phyloP scores from a whole-genome alignment of 805 yeast species.

The Candida suzukii region DNA sequence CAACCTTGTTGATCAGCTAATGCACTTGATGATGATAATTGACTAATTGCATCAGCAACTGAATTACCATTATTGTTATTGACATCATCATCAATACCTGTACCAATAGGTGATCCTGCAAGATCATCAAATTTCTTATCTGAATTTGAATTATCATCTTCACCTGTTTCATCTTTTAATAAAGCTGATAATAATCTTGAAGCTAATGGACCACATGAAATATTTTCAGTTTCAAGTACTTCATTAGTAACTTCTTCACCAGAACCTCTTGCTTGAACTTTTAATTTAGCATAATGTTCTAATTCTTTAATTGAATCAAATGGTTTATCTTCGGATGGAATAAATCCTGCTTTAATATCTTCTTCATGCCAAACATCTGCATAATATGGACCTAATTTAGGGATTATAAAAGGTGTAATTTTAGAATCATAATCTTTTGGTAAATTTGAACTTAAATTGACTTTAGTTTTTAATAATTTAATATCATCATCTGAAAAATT shows the following conservation, averaged over 20 bases:
- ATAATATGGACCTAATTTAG: constrained; percentile 79
- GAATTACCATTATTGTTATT: constrained; percentile 9
- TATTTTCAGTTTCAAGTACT: constrained; percentile 58
- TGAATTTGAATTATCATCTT: constrained; percentile 11
- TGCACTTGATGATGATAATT: constrained; percentile 15
- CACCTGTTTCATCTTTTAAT: constrained; percentile 34
- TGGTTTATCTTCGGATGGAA: not conserved
- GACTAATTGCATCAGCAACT: constrained; percentile 6
- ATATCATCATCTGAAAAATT: constrained; percentile 76
- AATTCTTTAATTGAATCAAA: constrained; percentile 13
- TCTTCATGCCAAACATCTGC: constrained; percentile 84
- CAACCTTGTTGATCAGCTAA: constrained; percentile 38
- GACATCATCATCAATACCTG: constrained; percentile 4
- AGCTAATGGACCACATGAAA: constrained; percentile 89
- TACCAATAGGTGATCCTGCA: constrained; percentile 13
- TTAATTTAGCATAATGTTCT: constrained; percentile 14
- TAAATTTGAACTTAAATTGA: constrained; percentile 44
- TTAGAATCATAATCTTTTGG: constrained; percentile 54
- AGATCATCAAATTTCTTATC: constrained; percentile 15
- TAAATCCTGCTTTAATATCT: constrained; percentile 36
- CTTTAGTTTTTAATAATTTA: constrained; percentile 57
- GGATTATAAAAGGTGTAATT: constrained; percentile 67
- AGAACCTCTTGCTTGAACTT: constrained; percentile 47
- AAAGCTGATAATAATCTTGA: constrained; percentile 80
- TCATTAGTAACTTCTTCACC: constrained; percentile 54